Base-by-base conservation (phyloP, 2,329 filamentous ascomycete species). In the Xylaria sp. region DNA sequence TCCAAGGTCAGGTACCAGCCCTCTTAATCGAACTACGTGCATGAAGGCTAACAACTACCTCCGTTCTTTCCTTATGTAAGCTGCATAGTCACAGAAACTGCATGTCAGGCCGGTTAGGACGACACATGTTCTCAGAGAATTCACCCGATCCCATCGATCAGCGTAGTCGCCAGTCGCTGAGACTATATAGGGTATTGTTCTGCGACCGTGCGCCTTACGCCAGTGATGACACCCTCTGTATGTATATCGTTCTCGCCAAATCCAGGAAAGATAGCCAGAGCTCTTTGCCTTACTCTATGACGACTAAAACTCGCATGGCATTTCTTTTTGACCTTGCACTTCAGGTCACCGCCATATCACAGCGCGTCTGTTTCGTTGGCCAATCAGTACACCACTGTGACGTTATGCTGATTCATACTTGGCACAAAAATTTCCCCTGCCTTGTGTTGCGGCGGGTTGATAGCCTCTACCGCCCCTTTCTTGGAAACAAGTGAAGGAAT, bases 271-370 rank as follows among this genome's bases (percentile, higher is more conserved):
- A 34, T 28, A 54, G 23, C 12, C 23, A 37, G 32, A n/a, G 15
- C 52, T 44, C 23, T 32, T 32, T 56, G 13, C 39, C 46, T 51
- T 48, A 7, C 62, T 18, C 20, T 13, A 12, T 52, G 9, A 46
- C 25, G 13, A 25, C 39, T 44, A 12, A 65, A 46, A n/a, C n/a
- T 37, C 25, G 44, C 13, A 28, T 20, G 48, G 50, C 20, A 6
- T 23, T 41, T 41, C 28, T 59, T 25, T 56, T 46, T 51, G 12
- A 34, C 23, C 41, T n/a, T 46, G 50, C 7, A 37, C n/a, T n/a
- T 18, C n/a, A 62, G 15, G 20, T 64, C 56, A 39, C 50, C 55
- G 41, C 57, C 25, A 66, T 54, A 63, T 50, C 18, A 44, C 56
- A 55, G 56, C 23, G 39, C 9, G 54, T 41, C 52, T 39, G n/a